Percentiles rank a stretch among this genome's conserved stretches.
phyloP scores from a whole-genome alignment of 768 basidiomycete genomes.

The Suillus luteus region DNA sequence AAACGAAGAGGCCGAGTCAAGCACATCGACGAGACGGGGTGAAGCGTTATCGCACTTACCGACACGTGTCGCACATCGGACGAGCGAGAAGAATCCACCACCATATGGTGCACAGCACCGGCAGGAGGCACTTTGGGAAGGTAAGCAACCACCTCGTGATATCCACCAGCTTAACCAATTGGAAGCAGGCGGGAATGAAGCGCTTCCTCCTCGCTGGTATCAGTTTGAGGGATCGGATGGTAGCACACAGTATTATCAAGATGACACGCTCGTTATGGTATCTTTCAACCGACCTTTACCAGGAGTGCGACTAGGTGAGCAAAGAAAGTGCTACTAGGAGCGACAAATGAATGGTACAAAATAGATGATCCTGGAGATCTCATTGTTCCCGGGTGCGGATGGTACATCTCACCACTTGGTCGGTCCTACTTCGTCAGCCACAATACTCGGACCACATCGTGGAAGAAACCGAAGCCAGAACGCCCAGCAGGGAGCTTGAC shows the following conservation, averaged over 20 bases:
- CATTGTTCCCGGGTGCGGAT: background rate
- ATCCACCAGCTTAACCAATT: background rate
- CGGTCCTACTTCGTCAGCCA: too few species aligned
- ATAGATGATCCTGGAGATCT: background rate
- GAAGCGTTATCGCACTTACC: background rate
- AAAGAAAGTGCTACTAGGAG: background rate
- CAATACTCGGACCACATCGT: too few species aligned
- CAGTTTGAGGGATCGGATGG: background rate
- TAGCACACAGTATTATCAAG: background rate
- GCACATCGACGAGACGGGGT: too few species aligned
- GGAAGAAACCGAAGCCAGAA: too few species aligned
- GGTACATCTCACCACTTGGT: background rate
- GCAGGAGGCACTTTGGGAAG: slow-evolving; percentile 1
- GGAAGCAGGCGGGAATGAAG: background rate
- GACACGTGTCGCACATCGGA: background rate
- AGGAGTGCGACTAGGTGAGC: background rate
- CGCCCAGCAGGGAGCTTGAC: background rate
- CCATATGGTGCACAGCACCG: background rate
- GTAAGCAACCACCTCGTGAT: background rate
- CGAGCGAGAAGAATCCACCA: background rate
- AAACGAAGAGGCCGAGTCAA: too few species aligned
- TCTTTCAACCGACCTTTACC: background rate
- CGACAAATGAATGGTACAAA: background rate
- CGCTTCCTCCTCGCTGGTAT: background rate
- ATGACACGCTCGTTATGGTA: background rate